Evolutionary conservation across 768 basidiomycete genomes (phyloP).

Genomic region (Mrakia hoshinonis): DNA sequence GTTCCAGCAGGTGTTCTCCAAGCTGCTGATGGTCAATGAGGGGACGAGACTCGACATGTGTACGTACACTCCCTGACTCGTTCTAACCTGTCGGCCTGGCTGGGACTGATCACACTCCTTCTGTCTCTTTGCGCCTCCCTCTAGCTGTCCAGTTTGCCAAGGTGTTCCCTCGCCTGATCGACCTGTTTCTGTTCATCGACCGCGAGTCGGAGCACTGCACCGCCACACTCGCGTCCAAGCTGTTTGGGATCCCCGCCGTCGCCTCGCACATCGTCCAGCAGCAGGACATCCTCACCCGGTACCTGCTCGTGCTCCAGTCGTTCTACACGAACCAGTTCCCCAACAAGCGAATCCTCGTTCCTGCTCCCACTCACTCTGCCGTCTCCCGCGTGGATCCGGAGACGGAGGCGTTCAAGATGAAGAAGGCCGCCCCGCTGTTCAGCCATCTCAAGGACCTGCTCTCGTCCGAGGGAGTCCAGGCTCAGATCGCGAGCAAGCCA

Average conservation of each 20-base stretch:
- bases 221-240: conserved; percentile 82
- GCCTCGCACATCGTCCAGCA: conserved; percentile 66
- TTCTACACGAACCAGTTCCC: conserved; percentile 86
- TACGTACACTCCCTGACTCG: conserved; percentile 42
- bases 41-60: conserved; percentile 70
- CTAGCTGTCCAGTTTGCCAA: conserved; percentile 73
- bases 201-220: conserved; percentile 82
- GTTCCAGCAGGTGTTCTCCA: conserved; percentile 72
- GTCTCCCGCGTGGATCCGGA: conserved; percentile 60
- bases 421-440: conserved; percentile 91
- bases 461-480: conserved; percentile 56
- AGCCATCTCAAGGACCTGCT: conserved; percentile 59
- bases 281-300: conserved; percentile 62
- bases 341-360: conserved; percentile 52
- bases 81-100: neutral
- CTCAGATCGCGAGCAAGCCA: conserved; percentile 50
- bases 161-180: conserved; percentile 76
- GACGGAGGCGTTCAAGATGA: conserved; percentile 78
- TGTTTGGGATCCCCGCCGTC: conserved; percentile 84
- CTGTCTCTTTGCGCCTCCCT: neutral
- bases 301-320: conserved; percentile 73
- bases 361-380: conserved; percentile 33
- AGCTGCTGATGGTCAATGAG: conserved; percentile 60
- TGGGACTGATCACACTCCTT: neutral
- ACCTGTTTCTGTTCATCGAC: conserved; percentile 83